Evolutionary conservation across 129 eudicot genomes (phyloP).

Genomic region (Saposhnikovia divaricata): DNA sequence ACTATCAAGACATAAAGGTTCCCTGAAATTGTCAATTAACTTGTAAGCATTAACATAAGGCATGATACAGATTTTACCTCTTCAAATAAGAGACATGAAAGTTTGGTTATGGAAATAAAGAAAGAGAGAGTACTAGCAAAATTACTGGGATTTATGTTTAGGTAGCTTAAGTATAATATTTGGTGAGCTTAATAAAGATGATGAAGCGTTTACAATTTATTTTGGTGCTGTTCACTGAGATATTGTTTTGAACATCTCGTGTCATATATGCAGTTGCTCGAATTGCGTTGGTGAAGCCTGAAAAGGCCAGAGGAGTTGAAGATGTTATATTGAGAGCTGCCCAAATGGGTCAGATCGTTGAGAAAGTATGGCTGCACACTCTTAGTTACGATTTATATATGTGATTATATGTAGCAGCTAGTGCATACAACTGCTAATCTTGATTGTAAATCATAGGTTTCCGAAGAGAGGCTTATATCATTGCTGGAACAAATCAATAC

Average conservation of each 20-base stretch:
- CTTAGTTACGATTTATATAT: background rate
- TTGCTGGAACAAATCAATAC: slow-evolving; percentile 92
- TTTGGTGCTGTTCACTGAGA: background rate
- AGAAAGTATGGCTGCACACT: slow-evolving; percentile 40
- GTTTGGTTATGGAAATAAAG: background rate
- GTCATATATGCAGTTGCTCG: slow-evolving; percentile 64
- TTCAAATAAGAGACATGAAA: background rate
- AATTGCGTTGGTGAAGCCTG: slow-evolving; percentile 95
- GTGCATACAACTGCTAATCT: background rate
- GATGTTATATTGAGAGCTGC: slow-evolving; percentile 92
- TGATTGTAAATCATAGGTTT: slow-evolving; percentile 41
- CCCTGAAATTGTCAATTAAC: background rate
- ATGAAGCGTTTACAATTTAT: background rate
- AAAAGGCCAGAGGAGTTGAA: slow-evolving; percentile 98
- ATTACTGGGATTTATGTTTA: background rate
- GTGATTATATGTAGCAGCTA: background rate
- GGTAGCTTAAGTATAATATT: background rate
- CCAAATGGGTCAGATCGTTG: slow-evolving; percentile 87
- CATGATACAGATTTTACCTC: background rate
- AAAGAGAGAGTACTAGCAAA: background rate
- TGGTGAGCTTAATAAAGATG: background rate
- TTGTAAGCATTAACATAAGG: background rate
- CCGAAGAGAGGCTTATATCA: slow-evolving; percentile 88
- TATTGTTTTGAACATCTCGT: background rate
- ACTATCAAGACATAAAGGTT: background rate